Evolutionary conservation across 192 early-diverging fungal genomes (phyloP), one percentile per base, ranked within the genome.

Genomic region (Lobosporangium transversale): DNA sequence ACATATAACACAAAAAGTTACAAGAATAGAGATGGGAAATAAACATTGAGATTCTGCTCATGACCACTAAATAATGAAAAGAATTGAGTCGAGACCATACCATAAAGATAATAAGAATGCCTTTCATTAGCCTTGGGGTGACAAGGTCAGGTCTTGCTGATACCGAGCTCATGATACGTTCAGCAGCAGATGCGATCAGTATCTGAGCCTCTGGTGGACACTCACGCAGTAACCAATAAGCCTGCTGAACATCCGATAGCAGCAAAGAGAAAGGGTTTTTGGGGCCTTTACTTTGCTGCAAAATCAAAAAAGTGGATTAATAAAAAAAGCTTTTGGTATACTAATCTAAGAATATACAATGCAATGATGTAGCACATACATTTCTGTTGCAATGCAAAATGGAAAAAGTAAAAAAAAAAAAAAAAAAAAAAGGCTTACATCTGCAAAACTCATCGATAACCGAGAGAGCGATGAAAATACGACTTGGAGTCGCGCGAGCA

Each of bases 101-200:
- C 71, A 75, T 75, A 33, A 75, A 75, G 20, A 75, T 75, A 17
- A 75, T 75, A n/a, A 75, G 29, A 29, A 75, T 66, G 12, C 71
- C 71, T 26, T 75, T 75, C 71, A 75, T 75, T 12, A 75, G 36
- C 11, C 71, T 51, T 4, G 71, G 71, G 17, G 71, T 75, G 17
- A 75, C 63, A 5, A 75, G 58, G 29, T 75, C 64, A 4, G 71
- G 71, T 27, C 63, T 53, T 14, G 47, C 71, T 1, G 71, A 51
- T 12, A 75, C 71, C n/a, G 71, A 75, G 71, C 58, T 75, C 71
- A 75, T 75, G 14, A 75, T 75, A 27, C 71, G 55, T 11, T 75
- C 71, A 20, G 71, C 62, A 12, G 71, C 62, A 18, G 71, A 53
- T 0, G 71, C 71, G 31, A 75, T 66, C n/a, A 75, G 26, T 11